Conservation (phyloP, 73 alveolate genomes). For the Stentor coeruleus region DNA sequence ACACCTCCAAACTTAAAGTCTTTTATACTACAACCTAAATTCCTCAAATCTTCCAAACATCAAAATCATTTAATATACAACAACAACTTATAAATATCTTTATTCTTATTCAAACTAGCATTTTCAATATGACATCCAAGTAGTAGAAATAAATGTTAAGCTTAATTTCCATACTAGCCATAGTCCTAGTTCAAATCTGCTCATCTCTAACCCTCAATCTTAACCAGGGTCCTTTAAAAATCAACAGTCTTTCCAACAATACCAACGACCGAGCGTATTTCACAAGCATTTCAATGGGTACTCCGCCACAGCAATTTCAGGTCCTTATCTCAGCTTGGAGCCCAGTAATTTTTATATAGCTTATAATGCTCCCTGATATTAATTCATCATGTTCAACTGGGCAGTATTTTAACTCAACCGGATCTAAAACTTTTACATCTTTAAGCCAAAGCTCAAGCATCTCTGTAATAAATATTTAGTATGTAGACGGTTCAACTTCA, state of each 20-base stretch:
- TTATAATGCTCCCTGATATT: not conserved
- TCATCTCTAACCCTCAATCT: not conserved
- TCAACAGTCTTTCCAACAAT: not conserved
- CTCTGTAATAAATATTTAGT: not conserved
- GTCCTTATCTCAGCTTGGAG: not conserved
- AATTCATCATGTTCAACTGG: not conserved
- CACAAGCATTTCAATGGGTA: not conserved
- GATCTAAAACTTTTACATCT: not conserved
- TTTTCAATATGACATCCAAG: not conserved
- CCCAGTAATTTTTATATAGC: not conserved
- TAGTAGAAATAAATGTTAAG: not conserved
- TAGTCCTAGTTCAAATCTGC: too few relatives aligned
- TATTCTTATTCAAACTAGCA: too few relatives aligned
- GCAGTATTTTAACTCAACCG: not conserved
- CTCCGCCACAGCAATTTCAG: slow-evolving; percentile 2
- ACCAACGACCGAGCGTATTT: not conserved
- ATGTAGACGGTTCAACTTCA: not conserved
- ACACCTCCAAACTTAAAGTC: too few relatives aligned
- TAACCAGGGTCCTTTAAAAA: not conserved
- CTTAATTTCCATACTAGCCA: not conserved
- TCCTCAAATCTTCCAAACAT: too few relatives aligned
- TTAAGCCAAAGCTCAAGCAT: not conserved
- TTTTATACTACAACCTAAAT: too few relatives aligned
- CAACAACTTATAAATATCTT: not conserved
- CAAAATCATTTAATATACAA: not conserved